Evolutionary conservation across 2,329 filamentous ascomycete genomes (phyloP).

Genomic region (Fusarium tanahbumbuense): DNA sequence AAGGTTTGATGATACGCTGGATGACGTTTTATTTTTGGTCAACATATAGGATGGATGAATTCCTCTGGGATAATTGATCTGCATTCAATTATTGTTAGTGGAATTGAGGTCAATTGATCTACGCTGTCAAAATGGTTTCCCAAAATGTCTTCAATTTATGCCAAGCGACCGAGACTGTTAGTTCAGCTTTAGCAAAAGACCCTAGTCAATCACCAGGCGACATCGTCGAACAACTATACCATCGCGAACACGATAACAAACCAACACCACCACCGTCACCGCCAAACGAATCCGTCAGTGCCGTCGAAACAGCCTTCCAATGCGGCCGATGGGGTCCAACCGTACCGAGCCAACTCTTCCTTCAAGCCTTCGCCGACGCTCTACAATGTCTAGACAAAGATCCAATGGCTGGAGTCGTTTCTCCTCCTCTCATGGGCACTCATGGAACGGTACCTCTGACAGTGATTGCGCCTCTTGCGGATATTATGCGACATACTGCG

Average conservation of each 20-base stretch:
- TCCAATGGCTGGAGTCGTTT: conserved; percentile 62
- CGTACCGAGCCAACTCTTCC: conserved; percentile 74
- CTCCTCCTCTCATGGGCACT: conserved; percentile 63
- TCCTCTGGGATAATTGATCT: not conserved
- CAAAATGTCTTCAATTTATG: conserved; percentile 62
- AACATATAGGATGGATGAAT: not conserved
- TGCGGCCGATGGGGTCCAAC: conserved; percentile 76
- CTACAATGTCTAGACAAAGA: conserved; percentile 66
- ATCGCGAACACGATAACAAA: conserved; percentile 27
- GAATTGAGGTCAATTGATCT: not conserved
- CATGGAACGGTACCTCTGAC: conserved; percentile 74
- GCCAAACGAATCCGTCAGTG: conserved; percentile 34
- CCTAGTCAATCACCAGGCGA: conserved; percentile 64
- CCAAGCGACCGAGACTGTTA: conserved; percentile 65
- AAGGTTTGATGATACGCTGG: not conserved
- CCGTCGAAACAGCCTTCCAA: conserved; percentile 63
- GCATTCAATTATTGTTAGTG: no score
- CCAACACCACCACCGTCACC: conserved; percentile 32
- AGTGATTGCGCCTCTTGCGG: conserved; percentile 66
- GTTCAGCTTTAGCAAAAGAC: conserved; percentile 65
- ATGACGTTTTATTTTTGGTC: not conserved
- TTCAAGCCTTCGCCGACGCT: conserved; percentile 75
- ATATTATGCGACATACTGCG: conserved; percentile 79
- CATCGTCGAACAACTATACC: conserved; percentile 68
- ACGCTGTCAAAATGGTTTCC: conserved; percentile 44